Percentiles rank a stretch among this genome's conserved stretches.
Evolutionary conservation across 208 protist species (phyloP).

Genomic region (Trypanosoma boissoni): DNA sequence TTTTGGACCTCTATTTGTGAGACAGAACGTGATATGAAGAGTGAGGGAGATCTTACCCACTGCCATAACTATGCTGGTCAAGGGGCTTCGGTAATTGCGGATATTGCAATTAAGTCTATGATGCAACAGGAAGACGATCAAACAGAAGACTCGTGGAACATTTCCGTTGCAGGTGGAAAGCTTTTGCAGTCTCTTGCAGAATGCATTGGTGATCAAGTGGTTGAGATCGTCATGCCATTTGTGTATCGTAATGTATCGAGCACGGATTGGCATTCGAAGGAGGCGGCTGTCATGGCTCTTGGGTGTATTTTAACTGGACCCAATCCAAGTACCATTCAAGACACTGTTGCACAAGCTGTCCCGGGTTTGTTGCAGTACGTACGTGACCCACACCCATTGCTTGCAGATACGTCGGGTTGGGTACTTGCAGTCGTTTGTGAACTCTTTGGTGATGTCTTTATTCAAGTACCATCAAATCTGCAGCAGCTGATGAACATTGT

Average conservation of each 20-base stretch:
- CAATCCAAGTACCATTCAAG: slow-evolving; percentile 62
- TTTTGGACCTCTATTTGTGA: slow-evolving; percentile 98
- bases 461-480: slow-evolving; percentile 45
- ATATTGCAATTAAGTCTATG: slow-evolving; percentile 85
- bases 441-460: slow-evolving; percentile 78
- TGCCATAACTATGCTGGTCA: slow-evolving; percentile 84
- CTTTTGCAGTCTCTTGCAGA: slow-evolving; percentile 88
- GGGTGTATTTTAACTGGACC: slow-evolving; percentile 96
- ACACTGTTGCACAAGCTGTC: slow-evolving; percentile 87
- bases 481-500: slow-evolving; percentile 75
- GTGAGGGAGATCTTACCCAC: slow-evolving; percentile 38
- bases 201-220: slow-evolving; percentile 60
- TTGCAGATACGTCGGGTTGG: slow-evolving; percentile 95
- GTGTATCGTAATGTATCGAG: slow-evolving; percentile 91
- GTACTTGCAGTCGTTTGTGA: slow-evolving; percentile 93
- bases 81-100: slow-evolving; percentile 79
- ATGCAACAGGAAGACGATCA: slow-evolving; percentile 92
- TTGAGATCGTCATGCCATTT: slow-evolving; percentile 92
- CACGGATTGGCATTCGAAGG: slow-evolving; percentile 92
- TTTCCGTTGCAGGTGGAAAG: slow-evolving; percentile 91
- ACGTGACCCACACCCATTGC: slow-evolving; percentile 64
- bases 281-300: slow-evolving; percentile 95
- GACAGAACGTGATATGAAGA: slow-evolving; percentile 85
- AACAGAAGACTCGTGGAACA: slow-evolving; percentile 94
- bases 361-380: slow-evolving; percentile 88